A percentile compares a stretch with the other conserved stretches of the same genome.
These are phyloP conservation scores for Odontarrhena argentea DNA, from an alignment of 345 rosid species.

Conservation along the genomic window DNA sequence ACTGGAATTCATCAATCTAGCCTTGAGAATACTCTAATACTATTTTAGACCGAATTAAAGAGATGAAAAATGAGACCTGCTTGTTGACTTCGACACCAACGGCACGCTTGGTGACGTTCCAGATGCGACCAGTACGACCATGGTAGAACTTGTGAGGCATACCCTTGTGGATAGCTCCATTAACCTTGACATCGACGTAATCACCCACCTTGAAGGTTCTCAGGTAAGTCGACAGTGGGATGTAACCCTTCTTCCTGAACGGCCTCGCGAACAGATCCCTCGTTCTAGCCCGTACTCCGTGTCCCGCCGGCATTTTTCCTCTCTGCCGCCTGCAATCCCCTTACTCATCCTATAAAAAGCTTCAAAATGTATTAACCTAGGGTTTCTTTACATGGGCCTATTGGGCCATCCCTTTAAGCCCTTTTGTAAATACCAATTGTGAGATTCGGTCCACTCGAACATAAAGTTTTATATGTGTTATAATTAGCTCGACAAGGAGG, in stretches of 20 bases:
- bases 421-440: too few species aligned
- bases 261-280: conserved; percentile 65
- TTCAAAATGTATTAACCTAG: too few species aligned
- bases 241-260: conserved; percentile 81
- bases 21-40: too few species aligned
- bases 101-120: conserved; percentile 83
- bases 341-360: too few species aligned
- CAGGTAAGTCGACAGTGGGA: conserved; percentile 65
- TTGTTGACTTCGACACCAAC: conserved; percentile 79
- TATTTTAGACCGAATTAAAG: too few species aligned
- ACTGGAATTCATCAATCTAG: too few species aligned
- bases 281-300: conserved; percentile 61
- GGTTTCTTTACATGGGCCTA: too few species aligned
- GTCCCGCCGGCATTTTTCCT: conserved; percentile 59
- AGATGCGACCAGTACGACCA: conserved; percentile 82
- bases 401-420: too few species aligned
- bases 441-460: too few species aligned
- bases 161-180: conserved; percentile 82
- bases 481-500: too few species aligned
- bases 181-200: conserved; percentile 71
- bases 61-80: conserved; percentile 44
- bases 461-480: too few species aligned
- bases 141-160: conserved; percentile 89
- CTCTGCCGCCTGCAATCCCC: neutral
- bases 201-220: conserved; percentile 69